Base-by-base conservation (phyloP, 768 basidiomycete genomes). In the Russula griseocarnosa region DNA sequence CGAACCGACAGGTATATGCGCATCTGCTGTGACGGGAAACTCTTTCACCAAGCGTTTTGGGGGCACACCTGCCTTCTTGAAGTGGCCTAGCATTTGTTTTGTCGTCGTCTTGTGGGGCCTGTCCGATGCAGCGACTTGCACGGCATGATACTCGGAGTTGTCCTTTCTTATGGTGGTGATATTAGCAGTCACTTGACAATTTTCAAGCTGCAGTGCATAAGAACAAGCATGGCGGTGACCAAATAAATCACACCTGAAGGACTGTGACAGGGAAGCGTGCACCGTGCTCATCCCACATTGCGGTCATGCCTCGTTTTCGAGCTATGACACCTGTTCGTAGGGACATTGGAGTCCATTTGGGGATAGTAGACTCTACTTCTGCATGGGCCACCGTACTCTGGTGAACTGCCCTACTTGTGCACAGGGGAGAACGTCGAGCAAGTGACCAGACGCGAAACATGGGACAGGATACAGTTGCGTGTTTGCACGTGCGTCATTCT, bases 271-370 rank as follows among this genome's bases (percentile, higher is more conserved):
- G 96, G 68, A 90, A 79, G 55, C 90, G 81, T 40, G 84, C 85
- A 28, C 97, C 97, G 62, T 92, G 87, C 73, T 89, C 83, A 72
- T 94, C 91, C 92, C 93, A 98, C 71, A 98, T 77, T 16, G 84
- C 84, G 11, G 92, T 89, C 97, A 98, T 98, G 51, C 97, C 97
- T 61, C 93, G 86, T 79, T 99, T 99, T 62, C 88, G 83, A 28
- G 94, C 96, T 74, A 99, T 88, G 66, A 97, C 79, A 9, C 97
- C 97, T 0, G 94, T 96, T 62, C 97, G 83, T 67, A 90, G 82
- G 8, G 92, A 94, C 65, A 82, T 79, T 53, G 95, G 86, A 5
- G 85, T 85, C 95, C 95, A 97, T 82, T 89, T 87, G 71, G 60
- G 10, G 71, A 63, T 5, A 71, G 63, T 30, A 47, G 70, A 75